Conservation (phyloP, 177 flowering plant species). For the Vitis hybrid region DNA sequence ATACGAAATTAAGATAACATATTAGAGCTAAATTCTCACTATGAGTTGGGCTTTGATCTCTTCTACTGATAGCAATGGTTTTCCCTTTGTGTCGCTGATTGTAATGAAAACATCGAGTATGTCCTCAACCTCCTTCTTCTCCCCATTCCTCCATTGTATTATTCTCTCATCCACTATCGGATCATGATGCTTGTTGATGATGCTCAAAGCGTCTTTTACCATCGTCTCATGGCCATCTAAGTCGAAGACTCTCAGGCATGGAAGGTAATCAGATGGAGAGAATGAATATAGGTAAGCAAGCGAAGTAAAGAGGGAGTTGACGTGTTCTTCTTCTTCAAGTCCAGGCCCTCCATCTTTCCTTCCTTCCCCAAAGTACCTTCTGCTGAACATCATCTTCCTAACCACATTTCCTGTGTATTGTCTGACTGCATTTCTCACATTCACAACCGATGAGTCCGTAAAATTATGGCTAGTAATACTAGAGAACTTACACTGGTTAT, state of each 20-base stretch:
- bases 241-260: conserved; percentile 36
- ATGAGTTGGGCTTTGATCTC: conserved; percentile 47
- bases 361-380: no score
- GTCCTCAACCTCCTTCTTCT: conserved; percentile 32
- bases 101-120: conserved; percentile 45
- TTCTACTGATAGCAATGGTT: conserved; percentile 35
- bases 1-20: no score
- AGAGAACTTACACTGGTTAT: conserved; percentile 5
- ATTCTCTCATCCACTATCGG: conserved; percentile 39
- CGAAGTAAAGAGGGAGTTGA: conserved; percentile 25
- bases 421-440: no score
- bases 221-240: conserved; percentile 43
- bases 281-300: conserved; percentile 34
- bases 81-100: conserved; percentile 33
- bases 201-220: conserved; percentile 20
- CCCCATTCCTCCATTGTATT: conserved; percentile 28
- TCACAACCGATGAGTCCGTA: no score
- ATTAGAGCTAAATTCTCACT: conserved; percentile 8
- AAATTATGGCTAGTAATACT: no score
- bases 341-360: neutral
- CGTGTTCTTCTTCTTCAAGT: conserved; percentile 37
- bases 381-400: no score
- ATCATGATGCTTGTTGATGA: conserved; percentile 30
- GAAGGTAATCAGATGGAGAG: conserved; percentile 43
- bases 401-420: no score